These are phyloP conservation scores for Sporothrix brasiliensis DNA, from an alignment of 2,329 filamentous ascomycete genomes.

Conservation along the genomic window DNA sequence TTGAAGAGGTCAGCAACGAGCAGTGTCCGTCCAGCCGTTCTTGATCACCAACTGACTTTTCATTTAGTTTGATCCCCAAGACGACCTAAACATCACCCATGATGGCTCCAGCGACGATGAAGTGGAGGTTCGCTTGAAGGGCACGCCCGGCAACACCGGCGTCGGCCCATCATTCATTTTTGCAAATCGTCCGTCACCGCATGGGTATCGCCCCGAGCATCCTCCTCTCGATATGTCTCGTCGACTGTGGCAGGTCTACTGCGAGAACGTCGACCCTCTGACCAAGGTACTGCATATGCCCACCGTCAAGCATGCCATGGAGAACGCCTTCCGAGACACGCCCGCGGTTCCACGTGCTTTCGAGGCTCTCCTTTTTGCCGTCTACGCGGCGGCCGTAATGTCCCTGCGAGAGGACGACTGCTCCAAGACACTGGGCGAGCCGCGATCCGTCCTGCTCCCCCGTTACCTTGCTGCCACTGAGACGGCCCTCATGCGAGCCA, in stretches of 20 bases:
- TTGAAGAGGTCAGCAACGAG: background rate
- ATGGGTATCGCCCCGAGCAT: background rate
- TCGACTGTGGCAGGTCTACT: slow-evolving; percentile 43
- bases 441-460: slow-evolving; percentile 30
- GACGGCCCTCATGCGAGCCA: slow-evolving; percentile 37
- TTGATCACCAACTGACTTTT: background rate
- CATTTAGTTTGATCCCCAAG: background rate
- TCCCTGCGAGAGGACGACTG: slow-evolving; percentile 34
- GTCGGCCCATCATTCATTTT: background rate
- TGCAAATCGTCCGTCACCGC: background rate
- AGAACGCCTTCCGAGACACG: slow-evolving; percentile 40
- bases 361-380: slow-evolving; percentile 38
- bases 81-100: background rate
- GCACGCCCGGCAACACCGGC: too few relatives aligned
- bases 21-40: background rate
- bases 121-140: background rate
- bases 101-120: background rate
- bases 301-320: slow-evolving; percentile 41
- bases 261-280: slow-evolving; percentile 41
- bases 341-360: slow-evolving; percentile 33
- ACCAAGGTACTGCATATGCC: slow-evolving; percentile 42
- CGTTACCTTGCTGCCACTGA: slow-evolving; percentile 38
- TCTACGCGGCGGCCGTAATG: slow-evolving; percentile 39
- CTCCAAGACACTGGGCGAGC: background rate
- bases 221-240: slow-evolving; percentile 36